phyloP scores from a whole-genome alignment of 306 rosid genomes.

The Senna siamea region DNA sequence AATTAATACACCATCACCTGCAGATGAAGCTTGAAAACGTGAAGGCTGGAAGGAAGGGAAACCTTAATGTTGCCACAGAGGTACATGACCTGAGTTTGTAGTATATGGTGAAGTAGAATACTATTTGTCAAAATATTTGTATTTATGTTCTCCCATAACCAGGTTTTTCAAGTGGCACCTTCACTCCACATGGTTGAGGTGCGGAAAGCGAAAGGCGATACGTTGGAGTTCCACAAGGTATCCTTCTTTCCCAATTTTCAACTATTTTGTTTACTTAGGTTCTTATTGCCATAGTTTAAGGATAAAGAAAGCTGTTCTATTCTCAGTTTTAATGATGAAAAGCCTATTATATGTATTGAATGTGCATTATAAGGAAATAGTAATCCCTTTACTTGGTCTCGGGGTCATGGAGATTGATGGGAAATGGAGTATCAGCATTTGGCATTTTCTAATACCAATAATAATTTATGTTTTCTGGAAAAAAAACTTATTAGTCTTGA shows the following conservation, averaged over 20 bases:
- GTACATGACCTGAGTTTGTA: slow-evolving; percentile 40
- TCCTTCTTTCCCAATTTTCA: slow-evolving; percentile 9
- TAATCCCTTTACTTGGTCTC: not conserved
- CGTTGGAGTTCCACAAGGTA: slow-evolving; percentile 96
- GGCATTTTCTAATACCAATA: not conserved
- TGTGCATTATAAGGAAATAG: not conserved
- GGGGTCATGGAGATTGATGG: too few relatives aligned
- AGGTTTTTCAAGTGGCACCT: slow-evolving; percentile 99
- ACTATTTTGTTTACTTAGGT: not conserved
- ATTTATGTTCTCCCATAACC: slow-evolving; percentile 23
- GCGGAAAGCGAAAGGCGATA: slow-evolving; percentile 96
- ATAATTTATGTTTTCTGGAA: not conserved
- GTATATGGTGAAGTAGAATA: slow-evolving; percentile 11
- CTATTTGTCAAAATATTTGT: not conserved
- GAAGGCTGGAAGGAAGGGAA: slow-evolving; percentile 97
- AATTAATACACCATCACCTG: slow-evolving; percentile 26
- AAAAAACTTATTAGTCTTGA: not conserved
- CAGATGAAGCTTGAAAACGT: slow-evolving; percentile 94
- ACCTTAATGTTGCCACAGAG: slow-evolving; percentile 98
- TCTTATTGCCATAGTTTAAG: slow-evolving; percentile 21
- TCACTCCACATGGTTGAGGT: slow-evolving; percentile 97
- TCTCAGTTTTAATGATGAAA: not conserved
- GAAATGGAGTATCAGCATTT: not conserved
- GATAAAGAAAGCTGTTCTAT: not conserved
- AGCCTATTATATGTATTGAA: not conserved